These are phyloP conservation scores for Candida gorgasii DNA, from an alignment of 805 yeast species.

Conservation along the genomic window DNA sequence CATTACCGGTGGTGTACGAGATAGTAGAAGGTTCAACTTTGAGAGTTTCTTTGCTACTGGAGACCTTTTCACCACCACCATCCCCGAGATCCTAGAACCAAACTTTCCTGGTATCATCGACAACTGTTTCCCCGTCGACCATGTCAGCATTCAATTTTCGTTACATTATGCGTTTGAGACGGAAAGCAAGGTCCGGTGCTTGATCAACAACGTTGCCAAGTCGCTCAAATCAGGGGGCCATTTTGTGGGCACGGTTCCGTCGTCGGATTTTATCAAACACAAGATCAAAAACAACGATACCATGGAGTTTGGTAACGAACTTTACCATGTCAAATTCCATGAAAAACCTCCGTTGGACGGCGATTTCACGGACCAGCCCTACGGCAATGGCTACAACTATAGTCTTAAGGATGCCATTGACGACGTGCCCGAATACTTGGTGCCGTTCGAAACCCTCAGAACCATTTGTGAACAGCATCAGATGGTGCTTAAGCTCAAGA, in stretches of 20 bases:
- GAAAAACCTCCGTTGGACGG: conserved; percentile 75
- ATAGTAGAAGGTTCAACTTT: conserved; percentile 55
- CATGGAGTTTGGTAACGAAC: conserved; percentile 72
- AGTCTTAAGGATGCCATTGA: conserved; percentile 91
- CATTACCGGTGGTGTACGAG: conserved; percentile 27
- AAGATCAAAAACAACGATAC: conserved; percentile 42
- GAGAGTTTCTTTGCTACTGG: conserved; percentile 88
- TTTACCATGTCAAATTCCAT: conserved; percentile 82
- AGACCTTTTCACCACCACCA: conserved; percentile 76
- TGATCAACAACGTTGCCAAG: conserved; percentile 72
- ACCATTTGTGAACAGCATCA: conserved; percentile 83
- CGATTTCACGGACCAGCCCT: conserved; percentile 63
- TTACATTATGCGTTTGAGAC: conserved; percentile 92
- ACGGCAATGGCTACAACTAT: conserved; percentile 81
- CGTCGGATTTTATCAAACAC: conserved; percentile 76
- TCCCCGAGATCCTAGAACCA: conserved; percentile 64
- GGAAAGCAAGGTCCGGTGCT: conserved; percentile 72
- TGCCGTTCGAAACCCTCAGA: conserved; percentile 87
- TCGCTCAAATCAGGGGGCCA: conserved; percentile 80
- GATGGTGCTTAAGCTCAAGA: conserved; percentile 66
- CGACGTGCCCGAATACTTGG: conserved; percentile 94
- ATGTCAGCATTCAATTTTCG: conserved; percentile 89
- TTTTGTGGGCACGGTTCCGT: conserved; percentile 93
- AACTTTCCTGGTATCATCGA: conserved; percentile 62
- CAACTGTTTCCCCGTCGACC: conserved; percentile 77